phyloP scores from a whole-genome alignment of 164 flowering plant species.

The Stephania yunnanensis region DNA sequence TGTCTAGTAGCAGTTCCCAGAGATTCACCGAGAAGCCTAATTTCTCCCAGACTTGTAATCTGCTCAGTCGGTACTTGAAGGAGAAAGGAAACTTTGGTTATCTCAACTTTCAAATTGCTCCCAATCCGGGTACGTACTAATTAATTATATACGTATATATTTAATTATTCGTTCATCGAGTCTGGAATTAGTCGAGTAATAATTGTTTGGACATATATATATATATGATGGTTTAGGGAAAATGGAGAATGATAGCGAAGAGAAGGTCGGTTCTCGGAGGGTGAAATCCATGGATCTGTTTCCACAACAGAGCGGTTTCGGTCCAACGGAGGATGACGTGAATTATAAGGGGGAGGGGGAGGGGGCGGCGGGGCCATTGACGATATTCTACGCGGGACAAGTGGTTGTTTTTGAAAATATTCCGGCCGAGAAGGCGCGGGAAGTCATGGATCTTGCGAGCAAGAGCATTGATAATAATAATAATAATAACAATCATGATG shows the following conservation, averaged over 20 bases:
- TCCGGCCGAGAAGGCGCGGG: slow-evolving; percentile 56
- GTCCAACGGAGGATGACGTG: slow-evolving; percentile 5
- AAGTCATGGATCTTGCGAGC: slow-evolving; percentile 56
- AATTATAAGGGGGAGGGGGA: background rate
- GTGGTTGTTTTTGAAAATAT: slow-evolving; percentile 57
- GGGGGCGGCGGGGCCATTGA: slow-evolving; percentile 37
- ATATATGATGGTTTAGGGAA: background rate
- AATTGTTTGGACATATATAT: background rate
- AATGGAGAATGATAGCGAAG: background rate
- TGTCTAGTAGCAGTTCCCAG: background rate
- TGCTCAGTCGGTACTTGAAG: slow-evolving; percentile 67
- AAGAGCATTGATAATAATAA: slow-evolving; percentile 11
- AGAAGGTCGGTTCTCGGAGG: slow-evolving; percentile 6
- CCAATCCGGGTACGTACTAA: slow-evolving; percentile 13
- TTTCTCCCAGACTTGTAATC: slow-evolving; percentile 54
- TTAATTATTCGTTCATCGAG: no score
- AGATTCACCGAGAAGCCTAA: slow-evolving; percentile 32
- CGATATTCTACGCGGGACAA: slow-evolving; percentile 64
- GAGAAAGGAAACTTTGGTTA: slow-evolving; percentile 51
- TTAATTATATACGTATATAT: no score
- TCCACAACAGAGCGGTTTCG: slow-evolving; percentile 35
- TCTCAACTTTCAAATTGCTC: slow-evolving; percentile 28
- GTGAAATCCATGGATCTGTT: slow-evolving; percentile 36
- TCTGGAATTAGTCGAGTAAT: no score
- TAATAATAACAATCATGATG: no score